A percentile compares a stretch with the other conserved stretches of the same genome.
Conservation (phyloP, 306 rosid species). For the Vigna mungo region DNA sequence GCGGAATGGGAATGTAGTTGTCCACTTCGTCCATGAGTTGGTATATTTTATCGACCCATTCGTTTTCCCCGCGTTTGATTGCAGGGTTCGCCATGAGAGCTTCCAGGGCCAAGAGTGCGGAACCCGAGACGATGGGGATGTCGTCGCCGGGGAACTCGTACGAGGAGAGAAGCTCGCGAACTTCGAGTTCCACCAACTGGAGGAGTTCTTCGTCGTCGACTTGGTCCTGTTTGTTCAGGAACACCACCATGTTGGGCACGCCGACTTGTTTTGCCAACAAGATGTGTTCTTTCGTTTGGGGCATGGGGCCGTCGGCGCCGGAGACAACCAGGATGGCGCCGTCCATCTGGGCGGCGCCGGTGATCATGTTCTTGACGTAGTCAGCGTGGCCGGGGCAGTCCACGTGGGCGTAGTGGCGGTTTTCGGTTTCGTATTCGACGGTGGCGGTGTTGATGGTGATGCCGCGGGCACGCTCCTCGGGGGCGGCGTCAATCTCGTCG, state of each 20-base stretch:
- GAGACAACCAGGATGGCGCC: conserved; percentile 79
- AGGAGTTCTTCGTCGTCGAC: conserved; percentile 88
- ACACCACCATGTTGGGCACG: conserved; percentile 85
- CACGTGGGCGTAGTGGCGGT: conserved; percentile 83
- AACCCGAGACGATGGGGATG: conserved; percentile 76
- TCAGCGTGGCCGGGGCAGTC: conserved; percentile 92
- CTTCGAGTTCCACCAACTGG: conserved; percentile 81
- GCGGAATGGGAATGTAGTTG: conserved; percentile 80
- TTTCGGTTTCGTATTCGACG: conserved; percentile 87
- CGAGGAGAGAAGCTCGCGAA: conserved; percentile 75
- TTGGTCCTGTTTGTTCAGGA: conserved; percentile 83
- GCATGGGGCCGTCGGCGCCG: conserved; percentile 90
- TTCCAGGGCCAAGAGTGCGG: conserved; percentile 80
- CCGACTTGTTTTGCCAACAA: conserved; percentile 85
- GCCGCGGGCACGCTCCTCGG: conserved; percentile 86
- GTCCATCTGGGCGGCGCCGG: conserved; percentile 93
- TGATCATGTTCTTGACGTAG: conserved; percentile 81
- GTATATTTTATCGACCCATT: conserved; percentile 89
- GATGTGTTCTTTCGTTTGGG: conserved; percentile 85
- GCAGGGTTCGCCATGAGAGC: conserved; percentile 73
- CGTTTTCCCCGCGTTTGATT: conserved; percentile 67
- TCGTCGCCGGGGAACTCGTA: conserved; percentile 93
- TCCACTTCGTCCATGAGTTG: conserved; percentile 80
- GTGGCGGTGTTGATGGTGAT: conserved; percentile 91
- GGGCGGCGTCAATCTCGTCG: conserved; percentile 93